These are phyloP conservation scores for Penicillium robsamsonii DNA, from an alignment of 495 filamentous ascomycete species.

Conservation along the genomic window DNA sequence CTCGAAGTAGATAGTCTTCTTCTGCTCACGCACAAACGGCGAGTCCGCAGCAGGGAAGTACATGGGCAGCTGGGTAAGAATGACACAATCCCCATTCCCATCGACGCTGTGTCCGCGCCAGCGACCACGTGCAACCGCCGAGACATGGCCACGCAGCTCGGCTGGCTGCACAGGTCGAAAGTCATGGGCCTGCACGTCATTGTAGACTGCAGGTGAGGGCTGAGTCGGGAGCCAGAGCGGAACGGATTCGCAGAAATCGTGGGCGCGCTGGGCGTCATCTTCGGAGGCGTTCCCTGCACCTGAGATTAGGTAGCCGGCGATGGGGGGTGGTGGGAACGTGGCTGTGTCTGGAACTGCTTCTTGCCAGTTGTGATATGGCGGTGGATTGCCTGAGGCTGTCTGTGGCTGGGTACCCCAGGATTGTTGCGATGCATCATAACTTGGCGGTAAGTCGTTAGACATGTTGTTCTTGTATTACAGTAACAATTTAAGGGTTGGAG, in stretches of 20 bases:
- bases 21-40: conserved; percentile 54
- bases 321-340: conserved; percentile 78
- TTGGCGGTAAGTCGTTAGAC: conserved; percentile 29
- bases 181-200: conserved; percentile 40
- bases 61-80: conserved; percentile 69
- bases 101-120: conserved; percentile 48
- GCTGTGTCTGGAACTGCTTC: conserved; percentile 74
- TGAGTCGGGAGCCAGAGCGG: conserved; percentile 60
- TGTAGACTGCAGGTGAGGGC: conserved; percentile 40
- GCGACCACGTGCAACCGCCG: conserved; percentile 28
- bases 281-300: conserved; percentile 71
- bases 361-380: conserved; percentile 77
- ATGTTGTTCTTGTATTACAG: neutral
- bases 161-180: conserved; percentile 44
- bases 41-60: conserved; percentile 70
- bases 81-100: conserved; percentile 38
- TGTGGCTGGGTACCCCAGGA: neutral
- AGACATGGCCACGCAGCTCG: conserved; percentile 49
- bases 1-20: conserved; percentile 77
- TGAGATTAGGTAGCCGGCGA: conserved; percentile 63
- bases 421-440: conserved; percentile 27
- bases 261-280: conserved; percentile 67
- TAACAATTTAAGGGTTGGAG: neutral
- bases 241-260: conserved; percentile 63
- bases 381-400: conserved; percentile 38